Evolutionary conservation across 2,329 filamentous ascomycete genomes (phyloP).

Genomic region (Coniochaeta sp.): DNA sequence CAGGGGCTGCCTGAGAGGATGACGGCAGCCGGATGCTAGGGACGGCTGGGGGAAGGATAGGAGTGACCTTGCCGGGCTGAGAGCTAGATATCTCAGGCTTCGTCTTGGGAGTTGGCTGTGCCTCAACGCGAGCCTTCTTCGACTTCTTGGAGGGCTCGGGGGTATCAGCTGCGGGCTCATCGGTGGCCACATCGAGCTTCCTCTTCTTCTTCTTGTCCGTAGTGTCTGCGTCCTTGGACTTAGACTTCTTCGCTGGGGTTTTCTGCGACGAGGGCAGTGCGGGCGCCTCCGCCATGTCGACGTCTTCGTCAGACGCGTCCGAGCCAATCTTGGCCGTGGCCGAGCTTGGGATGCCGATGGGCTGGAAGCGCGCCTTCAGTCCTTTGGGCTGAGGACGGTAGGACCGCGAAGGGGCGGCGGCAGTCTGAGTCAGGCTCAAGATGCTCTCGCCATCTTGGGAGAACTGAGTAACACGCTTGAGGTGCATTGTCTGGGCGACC

Average conservation of each 20-base stretch:
- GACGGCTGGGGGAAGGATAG: background rate
- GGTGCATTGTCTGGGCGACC: conserved; percentile 55
- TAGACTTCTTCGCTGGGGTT: conserved; percentile 7
- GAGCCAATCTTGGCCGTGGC: conserved; percentile 28
- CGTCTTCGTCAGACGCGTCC: conserved; percentile 35
- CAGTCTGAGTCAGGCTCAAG: conserved; percentile 9
- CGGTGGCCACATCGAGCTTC: conserved; percentile 26
- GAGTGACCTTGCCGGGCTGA: background rate
- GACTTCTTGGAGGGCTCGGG: conserved; percentile 20
- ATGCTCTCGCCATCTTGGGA: conserved; percentile 27
- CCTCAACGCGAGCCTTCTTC: conserved; percentile 17
- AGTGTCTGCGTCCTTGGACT: conserved; percentile 13
- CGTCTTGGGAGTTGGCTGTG: background rate
- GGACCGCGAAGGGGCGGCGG: conserved; percentile 43
- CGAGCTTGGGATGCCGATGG: conserved; percentile 47
- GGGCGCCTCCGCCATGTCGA: conserved; percentile 37
- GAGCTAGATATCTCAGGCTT: background rate
- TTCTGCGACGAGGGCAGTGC: conserved; percentile 9
- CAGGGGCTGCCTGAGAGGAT: background rate
- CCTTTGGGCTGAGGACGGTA: conserved; percentile 61
- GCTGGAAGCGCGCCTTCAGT: conserved; percentile 59
- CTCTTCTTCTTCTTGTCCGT: conserved; percentile 26
- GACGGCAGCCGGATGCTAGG: background rate
- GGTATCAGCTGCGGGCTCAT: conserved; percentile 11
- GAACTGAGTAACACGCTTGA: conserved; percentile 57